Conservation (phyloP, 2,329 filamentous ascomycete genomes). For the Claviceps digitariae region DNA sequence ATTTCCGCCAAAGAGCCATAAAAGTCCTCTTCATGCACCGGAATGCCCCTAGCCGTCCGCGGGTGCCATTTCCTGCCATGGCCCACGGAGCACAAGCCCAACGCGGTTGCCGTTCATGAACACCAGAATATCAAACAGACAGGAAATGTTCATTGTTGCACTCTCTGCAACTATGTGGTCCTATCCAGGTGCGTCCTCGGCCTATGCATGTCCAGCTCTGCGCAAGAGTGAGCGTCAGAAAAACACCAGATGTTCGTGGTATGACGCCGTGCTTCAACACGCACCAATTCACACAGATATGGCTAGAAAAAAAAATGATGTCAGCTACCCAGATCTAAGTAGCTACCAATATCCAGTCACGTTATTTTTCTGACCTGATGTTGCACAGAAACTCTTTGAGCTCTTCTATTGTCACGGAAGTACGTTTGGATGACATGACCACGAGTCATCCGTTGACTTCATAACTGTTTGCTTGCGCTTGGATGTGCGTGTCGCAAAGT, state of each 20-base stretch:
- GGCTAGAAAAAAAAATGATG: not conserved
- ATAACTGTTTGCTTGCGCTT: slow-evolving; percentile 2
- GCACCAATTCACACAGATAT: not conserved
- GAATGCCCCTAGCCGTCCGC: slow-evolving; percentile 4
- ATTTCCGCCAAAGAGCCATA: not conserved
- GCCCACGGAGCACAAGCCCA: not conserved
- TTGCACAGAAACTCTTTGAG: not conserved
- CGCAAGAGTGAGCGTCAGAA: not conserved
- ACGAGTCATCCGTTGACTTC: not conserved
- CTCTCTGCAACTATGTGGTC: not conserved
- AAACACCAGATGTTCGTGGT: not conserved
- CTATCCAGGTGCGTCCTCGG: not conserved
- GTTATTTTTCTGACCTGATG: not conserved
- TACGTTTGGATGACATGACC: not conserved
- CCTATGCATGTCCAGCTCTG: not conserved
- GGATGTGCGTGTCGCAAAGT: not conserved
- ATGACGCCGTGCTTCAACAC: not conserved
- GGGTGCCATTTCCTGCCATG: not conserved
- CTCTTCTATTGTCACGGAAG: not conserved
- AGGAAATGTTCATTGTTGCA: no score
- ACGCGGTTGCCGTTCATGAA: not conserved
- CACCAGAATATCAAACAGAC: not conserved
- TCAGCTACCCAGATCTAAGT: not conserved
- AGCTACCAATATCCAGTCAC: not conserved
- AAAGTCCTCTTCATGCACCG: not conserved